Conservation (phyloP, 2,329 filamentous ascomycete genomes). For the Talaromyces sp. region DNA sequence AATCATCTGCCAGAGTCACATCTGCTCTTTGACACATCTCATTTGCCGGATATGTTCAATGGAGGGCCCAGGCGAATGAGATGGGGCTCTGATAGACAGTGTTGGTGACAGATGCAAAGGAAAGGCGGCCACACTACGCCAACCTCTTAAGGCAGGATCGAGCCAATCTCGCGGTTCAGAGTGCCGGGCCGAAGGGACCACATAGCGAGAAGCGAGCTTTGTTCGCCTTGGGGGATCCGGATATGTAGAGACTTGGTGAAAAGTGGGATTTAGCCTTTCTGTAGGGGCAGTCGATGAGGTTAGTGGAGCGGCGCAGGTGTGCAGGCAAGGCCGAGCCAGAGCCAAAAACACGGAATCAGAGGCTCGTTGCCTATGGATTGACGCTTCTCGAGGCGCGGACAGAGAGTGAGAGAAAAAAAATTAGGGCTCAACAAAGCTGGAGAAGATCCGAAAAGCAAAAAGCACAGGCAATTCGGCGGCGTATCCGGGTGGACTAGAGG, state of each 20-base stretch:
- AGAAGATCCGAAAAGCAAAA: slow-evolving; percentile 10
- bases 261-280: slow-evolving; percentile 9
- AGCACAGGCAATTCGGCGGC: slow-evolving; percentile 13
- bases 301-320: not conserved
- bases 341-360: slow-evolving; percentile 5
- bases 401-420: slow-evolving; percentile 1
- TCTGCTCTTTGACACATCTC: not conserved
- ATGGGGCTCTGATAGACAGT: not conserved
- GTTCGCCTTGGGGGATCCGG: not conserved
- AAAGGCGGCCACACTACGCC: slow-evolving; percentile 7
- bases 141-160: not conserved
- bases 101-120: slow-evolving; percentile 14
- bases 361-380: slow-evolving; percentile 11
- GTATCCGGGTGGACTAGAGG: slow-evolving; percentile 10
- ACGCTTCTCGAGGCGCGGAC: not conserved
- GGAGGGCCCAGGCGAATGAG: slow-evolving; percentile 8
- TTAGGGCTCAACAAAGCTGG: slow-evolving; percentile 8
- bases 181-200: slow-evolving; percentile 2
- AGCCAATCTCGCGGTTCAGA: slow-evolving; percentile 4
- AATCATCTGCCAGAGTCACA: not conserved
- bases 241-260: not conserved
- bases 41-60: not conserved
- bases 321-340: not conserved
- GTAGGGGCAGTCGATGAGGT: slow-evolving; percentile 7
- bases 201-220: slow-evolving; percentile 5